A percentile compares a stretch with the other conserved stretches of the same genome.
Evolutionary conservation across 2,329 filamentous ascomycete species (phyloP).

Genomic region (Claviceps humidiphila): DNA sequence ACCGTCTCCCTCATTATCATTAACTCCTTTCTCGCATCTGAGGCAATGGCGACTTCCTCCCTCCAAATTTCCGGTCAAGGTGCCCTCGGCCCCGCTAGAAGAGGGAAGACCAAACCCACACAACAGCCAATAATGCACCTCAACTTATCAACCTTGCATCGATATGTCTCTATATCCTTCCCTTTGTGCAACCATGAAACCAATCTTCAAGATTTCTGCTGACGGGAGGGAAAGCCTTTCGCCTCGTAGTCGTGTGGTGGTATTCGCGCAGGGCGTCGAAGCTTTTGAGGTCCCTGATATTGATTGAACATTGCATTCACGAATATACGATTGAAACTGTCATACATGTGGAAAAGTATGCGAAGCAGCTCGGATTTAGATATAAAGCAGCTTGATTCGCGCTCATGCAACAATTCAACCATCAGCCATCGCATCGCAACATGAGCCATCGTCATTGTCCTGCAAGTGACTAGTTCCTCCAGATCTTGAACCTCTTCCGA

Average conservation of each 20-base stretch:
- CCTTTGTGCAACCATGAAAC: not conserved
- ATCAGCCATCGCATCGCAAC: constrained; percentile 4
- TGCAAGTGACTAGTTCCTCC: not conserved
- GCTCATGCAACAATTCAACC: not conserved
- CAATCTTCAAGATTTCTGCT: not conserved
- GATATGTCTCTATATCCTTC: not conserved
- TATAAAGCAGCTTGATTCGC: constrained; percentile 3
- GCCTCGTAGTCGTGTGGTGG: not conserved
- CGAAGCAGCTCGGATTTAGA: not conserved
- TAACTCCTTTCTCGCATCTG: not conserved
- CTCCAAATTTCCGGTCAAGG: not conserved
- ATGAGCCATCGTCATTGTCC: not conserved
- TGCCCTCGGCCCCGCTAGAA: not conserved
- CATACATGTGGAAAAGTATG: not conserved
- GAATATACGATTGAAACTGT: not conserved
- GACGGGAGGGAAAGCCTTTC: not conserved
- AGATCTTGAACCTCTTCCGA: not conserved
- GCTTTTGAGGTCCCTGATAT: constrained; percentile 6
- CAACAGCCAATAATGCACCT: not conserved
- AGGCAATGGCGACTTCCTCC: not conserved
- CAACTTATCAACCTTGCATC: not conserved
- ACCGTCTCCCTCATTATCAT: not conserved
- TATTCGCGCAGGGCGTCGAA: not conserved
- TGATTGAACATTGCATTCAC: not conserved
- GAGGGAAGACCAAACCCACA: constrained; percentile 1